These are phyloP conservation scores for Linum lewisii DNA, from an alignment of 345 rosid genomes.

Conservation along the genomic window DNA sequence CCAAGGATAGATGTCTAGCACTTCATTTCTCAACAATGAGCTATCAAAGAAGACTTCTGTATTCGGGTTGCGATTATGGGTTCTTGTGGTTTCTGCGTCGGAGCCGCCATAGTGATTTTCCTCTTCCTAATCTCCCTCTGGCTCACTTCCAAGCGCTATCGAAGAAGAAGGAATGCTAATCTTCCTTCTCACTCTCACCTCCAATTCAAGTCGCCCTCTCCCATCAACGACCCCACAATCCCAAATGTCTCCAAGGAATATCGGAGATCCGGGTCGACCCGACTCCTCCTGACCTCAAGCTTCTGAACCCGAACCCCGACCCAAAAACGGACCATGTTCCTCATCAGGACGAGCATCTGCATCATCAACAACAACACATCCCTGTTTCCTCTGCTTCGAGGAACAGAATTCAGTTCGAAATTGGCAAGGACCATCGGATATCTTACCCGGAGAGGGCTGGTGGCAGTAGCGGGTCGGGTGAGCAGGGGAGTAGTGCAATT, in stretches of 20 bases:
- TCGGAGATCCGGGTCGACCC: conserved; percentile 63
- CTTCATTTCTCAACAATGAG: conserved; percentile 54
- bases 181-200: not conserved
- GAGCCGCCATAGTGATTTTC: conserved; percentile 64
- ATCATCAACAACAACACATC: conserved; percentile 30
- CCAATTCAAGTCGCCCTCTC: conserved; percentile 20
- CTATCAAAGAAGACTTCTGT: conserved; percentile 51
- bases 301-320: conserved; percentile 31
- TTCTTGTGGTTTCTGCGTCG: conserved; percentile 73
- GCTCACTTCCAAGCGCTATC: conserved; percentile 62
- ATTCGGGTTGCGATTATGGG: conserved; percentile 65
- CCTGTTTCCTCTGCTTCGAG: conserved; percentile 28
- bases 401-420: conserved; percentile 63
- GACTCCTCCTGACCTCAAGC: conserved; percentile 22
- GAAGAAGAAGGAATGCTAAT: conserved; percentile 13
- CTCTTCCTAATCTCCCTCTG: conserved; percentile 81
- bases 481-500: conserved; percentile 27
- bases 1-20: conserved; percentile 42
- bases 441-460: conserved; percentile 56
- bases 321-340: conserved; percentile 31
- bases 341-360: conserved; percentile 8
- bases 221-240: conserved; percentile 29
- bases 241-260: conserved; percentile 75
- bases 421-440: conserved; percentile 80
- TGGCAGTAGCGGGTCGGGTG: conserved; percentile 18